These are phyloP conservation scores for Berberis thunbergii DNA, from an alignment of 164 flowering plant genomes.

Conservation along the genomic window DNA sequence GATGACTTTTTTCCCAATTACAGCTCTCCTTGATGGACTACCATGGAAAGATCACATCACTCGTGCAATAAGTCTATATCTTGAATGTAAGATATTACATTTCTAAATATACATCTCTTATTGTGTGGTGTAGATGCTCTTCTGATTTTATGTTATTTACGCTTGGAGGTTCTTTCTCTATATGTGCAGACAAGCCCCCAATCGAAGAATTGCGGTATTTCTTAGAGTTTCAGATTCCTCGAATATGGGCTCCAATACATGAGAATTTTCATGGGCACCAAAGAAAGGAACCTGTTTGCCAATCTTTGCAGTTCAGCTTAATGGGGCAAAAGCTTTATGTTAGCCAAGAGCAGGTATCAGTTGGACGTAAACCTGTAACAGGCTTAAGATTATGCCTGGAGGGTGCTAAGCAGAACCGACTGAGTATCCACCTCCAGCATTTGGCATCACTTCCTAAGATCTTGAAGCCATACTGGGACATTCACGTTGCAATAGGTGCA, in stretches of 20 bases:
- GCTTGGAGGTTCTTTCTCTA: background rate
- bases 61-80: slow-evolving; percentile 61
- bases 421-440: slow-evolving; percentile 64
- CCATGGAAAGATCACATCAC: slow-evolving; percentile 49
- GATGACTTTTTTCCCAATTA: slow-evolving; percentile 65
- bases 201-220: slow-evolving; percentile 76
- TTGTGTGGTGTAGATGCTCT: background rate
- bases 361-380: slow-evolving; percentile 79
- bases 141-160: background rate
- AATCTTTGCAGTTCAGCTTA: slow-evolving; percentile 71
- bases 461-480: slow-evolving; percentile 73
- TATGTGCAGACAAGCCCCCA: slow-evolving; percentile 69
- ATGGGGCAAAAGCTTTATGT: slow-evolving; percentile 88
- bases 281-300: slow-evolving; percentile 83
- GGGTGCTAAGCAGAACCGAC: slow-evolving; percentile 69
- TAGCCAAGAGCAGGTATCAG: slow-evolving; percentile 74
- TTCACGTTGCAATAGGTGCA: slow-evolving; percentile 73
- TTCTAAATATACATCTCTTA: background rate
- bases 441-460: slow-evolving; percentile 65
- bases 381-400: slow-evolving; percentile 65
- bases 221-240: slow-evolving; percentile 73
- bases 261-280: slow-evolving; percentile 48
- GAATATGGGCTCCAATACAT: slow-evolving; percentile 69
- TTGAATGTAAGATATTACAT: slow-evolving; percentile 43
- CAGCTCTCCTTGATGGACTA: slow-evolving; percentile 51